A percentile compares a stretch with the other conserved stretches of the same genome.
These are phyloP conservation scores for Naganishia liquefaciens DNA, from an alignment of 1,284 basidiomycete genomes.

Conservation along the genomic window DNA sequence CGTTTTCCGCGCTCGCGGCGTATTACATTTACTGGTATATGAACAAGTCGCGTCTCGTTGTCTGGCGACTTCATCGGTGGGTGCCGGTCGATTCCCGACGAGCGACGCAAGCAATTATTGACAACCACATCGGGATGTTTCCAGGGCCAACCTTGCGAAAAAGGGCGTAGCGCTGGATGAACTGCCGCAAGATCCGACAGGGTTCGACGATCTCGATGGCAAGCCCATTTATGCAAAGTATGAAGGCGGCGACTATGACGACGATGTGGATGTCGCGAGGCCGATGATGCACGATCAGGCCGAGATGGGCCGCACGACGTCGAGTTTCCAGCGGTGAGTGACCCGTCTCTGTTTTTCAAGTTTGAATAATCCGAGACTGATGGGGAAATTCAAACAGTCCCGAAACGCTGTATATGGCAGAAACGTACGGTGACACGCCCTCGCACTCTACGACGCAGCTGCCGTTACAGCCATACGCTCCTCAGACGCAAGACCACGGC, in stretches of 20 bases:
- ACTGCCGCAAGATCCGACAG: conserved; percentile 32
- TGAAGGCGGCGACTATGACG: conserved; percentile 32
- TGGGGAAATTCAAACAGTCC: not conserved
- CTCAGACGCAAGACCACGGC: not conserved
- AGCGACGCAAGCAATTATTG: too few species aligned
- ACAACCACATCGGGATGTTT: too few species aligned
- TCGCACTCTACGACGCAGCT: not conserved
- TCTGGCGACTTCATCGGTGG: conserved; percentile 73
- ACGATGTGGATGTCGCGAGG: conserved; percentile 33
- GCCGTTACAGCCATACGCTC: not conserved
- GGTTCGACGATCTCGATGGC: not conserved
- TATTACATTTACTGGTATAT: conserved; percentile 80
- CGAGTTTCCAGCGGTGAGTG: not conserved
- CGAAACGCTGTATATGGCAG: not conserved
- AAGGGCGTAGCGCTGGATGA: conserved; percentile 32
- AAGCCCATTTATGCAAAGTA: conserved; percentile 12
- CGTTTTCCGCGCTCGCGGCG: conserved; percentile 74
- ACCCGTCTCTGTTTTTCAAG: too few species aligned
- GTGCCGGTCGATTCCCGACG: conserved; percentile 40
- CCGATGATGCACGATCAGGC: conserved; percentile 34
- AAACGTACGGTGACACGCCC: not conserved
- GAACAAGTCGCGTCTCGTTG: conserved; percentile 68
- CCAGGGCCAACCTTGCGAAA: conserved; percentile 38
- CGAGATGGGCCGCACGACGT: conserved; percentile 2
- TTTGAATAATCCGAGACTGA: not conserved